Evolutionary conservation across 345 rosid genomes (phyloP).

Genomic region (Bruguiera parviflora): DNA sequence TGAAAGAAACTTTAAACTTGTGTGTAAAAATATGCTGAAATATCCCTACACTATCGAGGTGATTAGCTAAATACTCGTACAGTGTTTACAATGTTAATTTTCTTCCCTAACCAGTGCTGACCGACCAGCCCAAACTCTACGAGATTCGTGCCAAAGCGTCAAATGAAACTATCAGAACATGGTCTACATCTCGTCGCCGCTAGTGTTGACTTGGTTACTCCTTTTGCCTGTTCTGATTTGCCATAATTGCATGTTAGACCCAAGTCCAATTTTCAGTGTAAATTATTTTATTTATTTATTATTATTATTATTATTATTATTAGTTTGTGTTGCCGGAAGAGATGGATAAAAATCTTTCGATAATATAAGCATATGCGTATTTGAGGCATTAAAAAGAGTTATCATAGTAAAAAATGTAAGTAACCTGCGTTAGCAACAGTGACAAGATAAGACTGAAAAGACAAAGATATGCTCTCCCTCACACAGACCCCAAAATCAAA

Average conservation of each 20-base stretch:
- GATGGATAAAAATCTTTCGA: neutral
- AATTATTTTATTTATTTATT: neutral
- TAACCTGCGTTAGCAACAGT: neutral
- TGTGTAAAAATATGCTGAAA: too few species aligned
- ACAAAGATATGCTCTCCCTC: neutral
- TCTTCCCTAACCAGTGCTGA: too few species aligned
- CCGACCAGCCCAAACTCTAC: too few species aligned
- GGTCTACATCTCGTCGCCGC: neutral
- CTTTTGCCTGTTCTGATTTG: neutral
- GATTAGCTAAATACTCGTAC: too few species aligned
- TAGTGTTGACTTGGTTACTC: neutral
- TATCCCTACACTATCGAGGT: too few species aligned
- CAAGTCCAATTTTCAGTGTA: neutral
- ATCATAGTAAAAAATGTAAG: neutral
- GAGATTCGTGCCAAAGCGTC: too few species aligned
- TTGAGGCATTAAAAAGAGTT: neutral
- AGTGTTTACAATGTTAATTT: too few species aligned
- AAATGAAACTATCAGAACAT: neutral
- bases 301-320: too few species aligned
- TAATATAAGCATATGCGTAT: too few species aligned
- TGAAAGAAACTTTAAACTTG: too few species aligned
- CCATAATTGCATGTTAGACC: neutral
- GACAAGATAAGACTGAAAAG: neutral
- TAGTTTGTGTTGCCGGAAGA: neutral
- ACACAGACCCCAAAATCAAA: neutral